These are phyloP conservation scores for Microascus cirrosus DNA, from an alignment of 2,329 filamentous ascomycete genomes.

Conservation along the genomic window DNA sequence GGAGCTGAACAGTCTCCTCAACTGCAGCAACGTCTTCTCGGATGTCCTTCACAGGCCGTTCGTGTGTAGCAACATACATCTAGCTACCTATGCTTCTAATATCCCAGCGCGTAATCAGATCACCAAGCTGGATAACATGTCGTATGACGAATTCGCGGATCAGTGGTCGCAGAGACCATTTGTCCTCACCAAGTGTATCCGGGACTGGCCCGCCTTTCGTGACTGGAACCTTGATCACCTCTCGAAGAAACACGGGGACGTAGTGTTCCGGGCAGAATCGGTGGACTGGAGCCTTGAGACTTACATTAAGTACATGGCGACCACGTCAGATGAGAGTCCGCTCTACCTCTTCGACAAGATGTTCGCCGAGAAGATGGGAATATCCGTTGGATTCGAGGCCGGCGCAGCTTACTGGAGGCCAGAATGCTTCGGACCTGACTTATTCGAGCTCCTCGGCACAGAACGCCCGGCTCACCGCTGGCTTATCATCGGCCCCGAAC, in stretches of 20 bases:
- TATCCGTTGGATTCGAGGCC: conserved; percentile 46
- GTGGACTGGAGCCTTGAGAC: conserved; percentile 83
- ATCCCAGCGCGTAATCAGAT: conserved; percentile 72
- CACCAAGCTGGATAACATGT: conserved; percentile 54
- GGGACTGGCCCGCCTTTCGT: conserved; percentile 66
- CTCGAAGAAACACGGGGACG: conserved; percentile 48
- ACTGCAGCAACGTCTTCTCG: conserved; percentile 74
- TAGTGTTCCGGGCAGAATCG: conserved; percentile 77
- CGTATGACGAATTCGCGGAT: conserved; percentile 60
- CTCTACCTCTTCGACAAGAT: conserved; percentile 83
- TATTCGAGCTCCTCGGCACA: conserved; percentile 67
- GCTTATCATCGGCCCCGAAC: conserved; percentile 80
- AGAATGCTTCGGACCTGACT: conserved; percentile 73
- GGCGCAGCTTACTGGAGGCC: conserved; percentile 64
- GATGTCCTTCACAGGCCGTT: conserved; percentile 86
- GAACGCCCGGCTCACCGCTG: conserved; percentile 82
- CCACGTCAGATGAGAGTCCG: conserved; percentile 75
- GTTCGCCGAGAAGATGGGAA: conserved; percentile 77
- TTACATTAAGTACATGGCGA: conserved; percentile 72
- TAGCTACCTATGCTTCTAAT: conserved; percentile 53
- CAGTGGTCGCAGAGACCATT: conserved; percentile 76
- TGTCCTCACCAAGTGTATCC: conserved; percentile 72
- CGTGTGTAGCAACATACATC: conserved; percentile 67
- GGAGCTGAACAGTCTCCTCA: conserved; percentile 42
- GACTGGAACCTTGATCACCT: conserved; percentile 65